These are phyloP conservation scores for Termitomyces sp. DNA, from an alignment of 768 basidiomycete species.

Conservation along the genomic window DNA sequence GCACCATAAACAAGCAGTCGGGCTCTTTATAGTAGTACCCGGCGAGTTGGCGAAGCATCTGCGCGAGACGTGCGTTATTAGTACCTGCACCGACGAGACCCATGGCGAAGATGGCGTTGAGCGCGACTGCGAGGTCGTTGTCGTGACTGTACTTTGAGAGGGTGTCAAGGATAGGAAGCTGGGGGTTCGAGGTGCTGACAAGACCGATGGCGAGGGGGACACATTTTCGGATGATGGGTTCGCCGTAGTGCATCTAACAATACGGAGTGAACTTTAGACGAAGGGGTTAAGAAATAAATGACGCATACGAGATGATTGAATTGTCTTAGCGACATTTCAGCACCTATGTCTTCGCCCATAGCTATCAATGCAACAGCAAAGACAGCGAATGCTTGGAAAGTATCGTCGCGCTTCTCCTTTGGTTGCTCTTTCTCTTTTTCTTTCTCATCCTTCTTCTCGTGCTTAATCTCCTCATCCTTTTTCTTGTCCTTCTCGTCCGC, in stretches of 20 bases:
- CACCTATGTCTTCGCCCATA: constrained; percentile 97
- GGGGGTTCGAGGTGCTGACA: constrained; percentile 93
- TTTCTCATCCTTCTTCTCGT: constrained; percentile 43
- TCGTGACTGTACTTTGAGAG: constrained; percentile 99
- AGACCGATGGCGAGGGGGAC: constrained; percentile 95
- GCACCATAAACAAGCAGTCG: constrained; percentile 93
- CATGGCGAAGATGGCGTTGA: constrained; percentile 98
- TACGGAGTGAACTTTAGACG: constrained; percentile 13
- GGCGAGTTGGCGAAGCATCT: constrained; percentile 95
- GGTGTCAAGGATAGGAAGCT: constrained; percentile 90
- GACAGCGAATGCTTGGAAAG: constrained; percentile 89
- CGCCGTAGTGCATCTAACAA: constrained; percentile 94
- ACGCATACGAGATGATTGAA: constrained; percentile 89
- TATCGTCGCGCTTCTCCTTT: constrained; percentile 53
- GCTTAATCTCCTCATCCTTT: constrained; percentile 30
- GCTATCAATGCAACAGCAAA: constrained; percentile 91
- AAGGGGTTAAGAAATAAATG: background rate
- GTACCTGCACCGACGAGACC: constrained; percentile 96
- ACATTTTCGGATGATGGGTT: constrained; percentile 84
- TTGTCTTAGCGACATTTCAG: constrained; percentile 95
- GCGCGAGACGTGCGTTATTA: constrained; percentile 96
- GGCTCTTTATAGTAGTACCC: constrained; percentile 99
- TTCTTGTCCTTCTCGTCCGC: constrained; percentile 55
- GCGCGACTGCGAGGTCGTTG: constrained; percentile 92
- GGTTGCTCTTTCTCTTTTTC: constrained; percentile 53